Conservation (phyloP, 2,329 filamentous ascomycete species). For the Fusarium sp. region DNA sequence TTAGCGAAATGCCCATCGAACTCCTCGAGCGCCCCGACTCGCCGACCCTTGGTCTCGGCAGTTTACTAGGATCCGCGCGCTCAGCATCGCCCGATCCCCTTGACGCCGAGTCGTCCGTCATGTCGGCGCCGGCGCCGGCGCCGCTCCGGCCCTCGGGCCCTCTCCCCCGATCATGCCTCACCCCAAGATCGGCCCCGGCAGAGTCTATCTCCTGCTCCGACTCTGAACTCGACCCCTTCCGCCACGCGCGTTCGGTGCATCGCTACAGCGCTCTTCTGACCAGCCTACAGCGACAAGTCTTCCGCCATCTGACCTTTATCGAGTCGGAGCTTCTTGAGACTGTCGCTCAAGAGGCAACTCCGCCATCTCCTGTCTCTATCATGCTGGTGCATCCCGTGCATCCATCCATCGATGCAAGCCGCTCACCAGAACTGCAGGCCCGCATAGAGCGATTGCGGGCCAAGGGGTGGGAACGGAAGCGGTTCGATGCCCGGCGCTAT, state of each 20-base stretch:
- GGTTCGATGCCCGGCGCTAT: constrained; percentile 67
- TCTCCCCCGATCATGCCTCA: constrained; percentile 31
- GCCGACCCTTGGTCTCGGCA: constrained; percentile 68
- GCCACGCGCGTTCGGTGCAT: constrained; percentile 58
- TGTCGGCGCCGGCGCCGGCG: constrained; percentile 1
- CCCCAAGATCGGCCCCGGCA: constrained; percentile 22
- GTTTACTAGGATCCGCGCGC: constrained; percentile 48
- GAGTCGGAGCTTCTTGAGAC: constrained; percentile 52
- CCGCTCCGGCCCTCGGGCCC: constrained; percentile 26
- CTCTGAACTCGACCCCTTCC: constrained; percentile 50
- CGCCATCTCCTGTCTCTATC: neutral
- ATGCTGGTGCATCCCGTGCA: constrained; percentile 14
- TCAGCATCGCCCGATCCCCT: constrained; percentile 40
- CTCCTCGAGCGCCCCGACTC: constrained; percentile 69
- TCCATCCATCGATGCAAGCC: constrained; percentile 50
- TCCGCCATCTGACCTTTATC: constrained; percentile 60
- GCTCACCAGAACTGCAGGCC: constrained; percentile 57
- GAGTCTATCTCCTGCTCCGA: constrained; percentile 25
- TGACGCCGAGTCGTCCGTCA: constrained; percentile 3
- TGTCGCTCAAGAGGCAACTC: constrained; percentile 40
- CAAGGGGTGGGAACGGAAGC: constrained; percentile 66
- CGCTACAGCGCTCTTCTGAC: constrained; percentile 63
- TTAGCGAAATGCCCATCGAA: constrained; percentile 51
- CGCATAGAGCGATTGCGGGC: constrained; percentile 67
- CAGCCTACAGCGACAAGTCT: constrained; percentile 61